These are phyloP conservation scores for Diaporthe australafricana DNA, from an alignment of 2,329 filamentous ascomycete genomes.

Conservation along the genomic window DNA sequence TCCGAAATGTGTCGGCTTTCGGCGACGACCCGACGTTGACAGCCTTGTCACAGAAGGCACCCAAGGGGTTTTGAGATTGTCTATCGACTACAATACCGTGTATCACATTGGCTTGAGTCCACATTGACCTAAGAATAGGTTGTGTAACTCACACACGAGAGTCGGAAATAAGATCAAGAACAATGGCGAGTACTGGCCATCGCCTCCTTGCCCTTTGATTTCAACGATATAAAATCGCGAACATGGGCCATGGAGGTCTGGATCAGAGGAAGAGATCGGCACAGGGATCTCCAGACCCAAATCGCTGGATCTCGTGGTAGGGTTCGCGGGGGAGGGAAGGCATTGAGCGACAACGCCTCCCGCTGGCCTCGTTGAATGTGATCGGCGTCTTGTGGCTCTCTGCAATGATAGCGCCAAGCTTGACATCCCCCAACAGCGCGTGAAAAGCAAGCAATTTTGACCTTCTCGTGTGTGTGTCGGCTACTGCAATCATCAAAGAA, in stretches of 20 bases:
- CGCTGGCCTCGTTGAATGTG: conserved; percentile 15
- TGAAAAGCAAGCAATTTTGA: not conserved
- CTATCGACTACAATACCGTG: conserved; percentile 24
- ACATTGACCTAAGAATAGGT: conserved; percentile 26
- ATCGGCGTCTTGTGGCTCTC: conserved; percentile 22
- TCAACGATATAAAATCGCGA: not conserved
- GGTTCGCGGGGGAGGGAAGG: conserved; percentile 11
- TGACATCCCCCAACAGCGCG: not conserved
- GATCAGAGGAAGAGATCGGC: conserved; percentile 30
- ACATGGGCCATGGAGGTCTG: conserved; percentile 11
- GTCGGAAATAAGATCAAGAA: conserved; percentile 5
- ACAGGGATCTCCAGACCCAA: conserved; percentile 34
- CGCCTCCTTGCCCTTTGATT: not conserved
- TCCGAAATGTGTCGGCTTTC: conserved; percentile 24
- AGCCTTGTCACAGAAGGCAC: conserved; percentile 24
- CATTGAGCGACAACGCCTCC: conserved; percentile 20
- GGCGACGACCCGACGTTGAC: conserved; percentile 22
- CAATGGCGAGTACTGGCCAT: conserved; percentile 14
- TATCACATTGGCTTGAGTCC: conserved; percentile 27
- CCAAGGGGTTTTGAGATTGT: not conserved
- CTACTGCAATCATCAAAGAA: conserved; percentile 10
- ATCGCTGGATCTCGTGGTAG: conserved; percentile 32
- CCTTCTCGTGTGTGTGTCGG: conserved; percentile 4
- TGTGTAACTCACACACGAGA: conserved; percentile 28
- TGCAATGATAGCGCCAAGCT: conserved; percentile 20